These are phyloP conservation scores for Galerina marginata DNA, from an alignment of 768 basidiomycete genomes.

Conservation along the genomic window DNA sequence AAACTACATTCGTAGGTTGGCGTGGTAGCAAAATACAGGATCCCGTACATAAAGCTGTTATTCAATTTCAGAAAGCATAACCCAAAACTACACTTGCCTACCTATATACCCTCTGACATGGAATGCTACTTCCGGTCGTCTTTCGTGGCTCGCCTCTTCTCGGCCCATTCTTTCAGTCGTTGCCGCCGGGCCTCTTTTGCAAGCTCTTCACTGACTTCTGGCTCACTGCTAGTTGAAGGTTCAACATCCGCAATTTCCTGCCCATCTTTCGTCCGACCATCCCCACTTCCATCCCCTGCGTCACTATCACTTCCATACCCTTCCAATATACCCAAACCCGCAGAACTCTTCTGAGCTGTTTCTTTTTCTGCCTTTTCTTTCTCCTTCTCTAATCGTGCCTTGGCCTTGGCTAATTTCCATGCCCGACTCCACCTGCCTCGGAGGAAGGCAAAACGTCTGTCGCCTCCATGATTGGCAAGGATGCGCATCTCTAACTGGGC, in stretches of 20 bases:
- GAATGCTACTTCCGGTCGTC: background rate
- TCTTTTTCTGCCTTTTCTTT: conserved; percentile 29
- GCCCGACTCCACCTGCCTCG: conserved; percentile 72
- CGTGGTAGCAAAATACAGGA: too few relatives aligned
- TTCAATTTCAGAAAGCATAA: too few relatives aligned
- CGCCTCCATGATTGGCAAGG: conserved; percentile 81
- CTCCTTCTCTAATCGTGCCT: conserved; percentile 39
- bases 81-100: background rate
- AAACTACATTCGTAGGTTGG: too few relatives aligned
- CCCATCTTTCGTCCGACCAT: conserved; percentile 16
- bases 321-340: conserved; percentile 56
- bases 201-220: conserved; percentile 22
- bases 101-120: background rate
- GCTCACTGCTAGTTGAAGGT: background rate
- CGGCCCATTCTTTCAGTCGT: conserved; percentile 63
- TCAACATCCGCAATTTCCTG: too few relatives aligned
- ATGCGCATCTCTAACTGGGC: conserved; percentile 88
- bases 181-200: conserved; percentile 56
- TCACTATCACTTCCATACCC: conserved; percentile 59
- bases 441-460: conserved; percentile 82
- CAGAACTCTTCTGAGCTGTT: conserved; percentile 11
- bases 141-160: conserved; percentile 44
- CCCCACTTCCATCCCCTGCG: conserved; percentile 33
- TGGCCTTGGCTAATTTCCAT: conserved; percentile 65
- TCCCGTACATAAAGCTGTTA: too few relatives aligned